Evolutionary conservation across 2,329 filamentous ascomycete species (phyloP).

Genomic region (Arachnomyces sp.): DNA sequence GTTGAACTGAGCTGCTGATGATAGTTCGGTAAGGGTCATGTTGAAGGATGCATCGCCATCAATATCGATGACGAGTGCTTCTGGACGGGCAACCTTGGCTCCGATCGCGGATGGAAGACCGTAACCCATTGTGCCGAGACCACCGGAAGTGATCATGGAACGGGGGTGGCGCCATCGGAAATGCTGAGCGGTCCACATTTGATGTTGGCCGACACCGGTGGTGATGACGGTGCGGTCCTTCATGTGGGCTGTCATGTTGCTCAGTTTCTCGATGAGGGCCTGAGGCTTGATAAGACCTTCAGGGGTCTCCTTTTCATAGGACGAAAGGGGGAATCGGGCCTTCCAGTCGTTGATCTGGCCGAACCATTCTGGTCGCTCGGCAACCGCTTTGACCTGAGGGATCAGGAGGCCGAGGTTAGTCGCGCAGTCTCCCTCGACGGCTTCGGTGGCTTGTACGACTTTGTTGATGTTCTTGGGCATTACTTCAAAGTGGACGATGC

Average conservation of each 20-base stretch:
- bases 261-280: slow-evolving; percentile 82
- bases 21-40: slow-evolving; percentile 95
- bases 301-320: slow-evolving; percentile 69
- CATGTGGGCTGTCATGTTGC: slow-evolving; percentile 67
- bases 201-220: slow-evolving; percentile 93
- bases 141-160: slow-evolving; percentile 92
- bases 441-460: slow-evolving; percentile 92
- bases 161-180: slow-evolving; percentile 89
- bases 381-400: slow-evolving; percentile 57
- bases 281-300: slow-evolving; percentile 88
- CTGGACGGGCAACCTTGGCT: slow-evolving; percentile 75
- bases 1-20: slow-evolving; percentile 88
- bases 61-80: slow-evolving; percentile 86
- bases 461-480: slow-evolving; percentile 99
- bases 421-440: slow-evolving; percentile 85
- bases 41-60: slow-evolving; percentile 98
- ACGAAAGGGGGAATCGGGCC: slow-evolving; percentile 71
- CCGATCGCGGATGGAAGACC: slow-evolving; percentile 92
- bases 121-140: slow-evolving; percentile 92
- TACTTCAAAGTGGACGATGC: slow-evolving; percentile 96
- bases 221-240: slow-evolving; percentile 82
- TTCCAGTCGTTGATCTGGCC: slow-evolving; percentile 86
- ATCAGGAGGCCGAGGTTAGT: slow-evolving; percentile 68
- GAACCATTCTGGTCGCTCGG: slow-evolving; percentile 77
- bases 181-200: slow-evolving; percentile 98